These are phyloP conservation scores for Ostreobium quekettii DNA, from an alignment of 139 green algal genomes.

Conservation along the genomic window DNA sequence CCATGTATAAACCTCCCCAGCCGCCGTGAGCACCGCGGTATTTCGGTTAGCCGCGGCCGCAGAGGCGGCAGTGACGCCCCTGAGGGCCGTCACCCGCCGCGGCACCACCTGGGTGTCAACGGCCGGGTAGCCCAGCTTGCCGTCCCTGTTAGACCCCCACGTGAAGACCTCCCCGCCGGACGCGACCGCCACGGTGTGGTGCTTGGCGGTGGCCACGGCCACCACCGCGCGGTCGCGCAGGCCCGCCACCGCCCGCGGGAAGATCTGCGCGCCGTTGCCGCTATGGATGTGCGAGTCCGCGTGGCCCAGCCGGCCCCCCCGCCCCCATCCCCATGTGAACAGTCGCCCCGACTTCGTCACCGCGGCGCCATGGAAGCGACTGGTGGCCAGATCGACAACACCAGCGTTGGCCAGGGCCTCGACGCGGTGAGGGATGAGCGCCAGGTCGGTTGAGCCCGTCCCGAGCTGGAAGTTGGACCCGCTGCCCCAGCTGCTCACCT, in stretches of 20 bases:
- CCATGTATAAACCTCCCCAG: constrained; percentile 74
- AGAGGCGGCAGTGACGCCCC: constrained; percentile 34
- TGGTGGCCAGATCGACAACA: constrained; percentile 47
- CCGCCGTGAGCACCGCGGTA: constrained; percentile 55
- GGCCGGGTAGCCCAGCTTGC: constrained; percentile 56
- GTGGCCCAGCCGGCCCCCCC: constrained; percentile 79
- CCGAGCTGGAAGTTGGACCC: constrained; percentile 90
- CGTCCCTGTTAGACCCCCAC: constrained; percentile 66
- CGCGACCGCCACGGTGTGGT: constrained; percentile 74
- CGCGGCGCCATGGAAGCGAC: constrained; percentile 82
- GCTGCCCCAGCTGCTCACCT: constrained; percentile 79
- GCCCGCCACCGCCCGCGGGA: constrained; percentile 36
- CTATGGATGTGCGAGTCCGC: constrained; percentile 71
- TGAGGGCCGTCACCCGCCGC: constrained; percentile 32
- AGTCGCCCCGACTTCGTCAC: constrained; percentile 58
- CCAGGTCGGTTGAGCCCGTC: constrained; percentile 50
- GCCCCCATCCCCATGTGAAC: constrained; percentile 79
- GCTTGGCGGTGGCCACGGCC: constrained; percentile 64
- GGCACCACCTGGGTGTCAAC: constrained; percentile 63
- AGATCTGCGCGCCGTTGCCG: constrained; percentile 55
- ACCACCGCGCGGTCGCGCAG: constrained; percentile 35
- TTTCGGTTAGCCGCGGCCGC: constrained; percentile 82
- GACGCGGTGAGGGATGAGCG: constrained; percentile 11
- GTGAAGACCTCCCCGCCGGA: constrained; percentile 66
- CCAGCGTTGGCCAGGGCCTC: constrained; percentile 2